Evolutionary conservation across 148 eudicot genomes (phyloP).

Genomic region (Vaccinium vitisidaea): DNA sequence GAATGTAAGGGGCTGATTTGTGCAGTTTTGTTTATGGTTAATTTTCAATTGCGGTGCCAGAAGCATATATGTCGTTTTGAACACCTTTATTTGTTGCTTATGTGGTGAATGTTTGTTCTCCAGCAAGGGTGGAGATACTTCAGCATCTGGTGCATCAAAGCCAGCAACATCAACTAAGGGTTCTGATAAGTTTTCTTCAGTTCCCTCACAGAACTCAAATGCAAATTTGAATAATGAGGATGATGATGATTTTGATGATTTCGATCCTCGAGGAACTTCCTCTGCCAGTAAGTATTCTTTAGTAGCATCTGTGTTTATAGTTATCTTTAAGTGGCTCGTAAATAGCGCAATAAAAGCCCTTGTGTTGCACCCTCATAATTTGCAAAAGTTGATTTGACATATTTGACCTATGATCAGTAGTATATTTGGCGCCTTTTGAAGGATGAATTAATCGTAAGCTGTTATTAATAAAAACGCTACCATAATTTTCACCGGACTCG

Average conservation of each 20-base stretch:
- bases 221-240: slow-evolving; percentile 34
- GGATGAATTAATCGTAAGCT: background rate
- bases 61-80: background rate
- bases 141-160: slow-evolving; percentile 40
- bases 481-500: background rate
- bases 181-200: slow-evolving; percentile 32
- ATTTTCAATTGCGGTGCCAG: background rate
- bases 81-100: slow-evolving; percentile 6
- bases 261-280: slow-evolving; percentile 85
- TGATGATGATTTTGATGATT: slow-evolving; percentile 83
- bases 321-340: background rate
- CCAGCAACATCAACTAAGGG: slow-evolving; percentile 24
- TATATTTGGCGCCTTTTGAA: background rate
- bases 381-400: background rate
- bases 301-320: background rate
- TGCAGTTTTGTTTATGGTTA: background rate
- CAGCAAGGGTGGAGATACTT: slow-evolving; percentile 44
- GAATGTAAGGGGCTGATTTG: too few species aligned
- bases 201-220: slow-evolving; percentile 41
- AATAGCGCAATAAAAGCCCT: background rate
- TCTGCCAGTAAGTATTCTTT: slow-evolving; percentile 50
- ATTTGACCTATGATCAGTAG: background rate
- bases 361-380: background rate
- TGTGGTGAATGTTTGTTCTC: slow-evolving; percentile 21
- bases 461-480: background rate